Evolutionary conservation across 805 yeast genomes (phyloP), one percentile per base, ranked within the genome.

Genomic region (Teunomyces cretensis): DNA sequence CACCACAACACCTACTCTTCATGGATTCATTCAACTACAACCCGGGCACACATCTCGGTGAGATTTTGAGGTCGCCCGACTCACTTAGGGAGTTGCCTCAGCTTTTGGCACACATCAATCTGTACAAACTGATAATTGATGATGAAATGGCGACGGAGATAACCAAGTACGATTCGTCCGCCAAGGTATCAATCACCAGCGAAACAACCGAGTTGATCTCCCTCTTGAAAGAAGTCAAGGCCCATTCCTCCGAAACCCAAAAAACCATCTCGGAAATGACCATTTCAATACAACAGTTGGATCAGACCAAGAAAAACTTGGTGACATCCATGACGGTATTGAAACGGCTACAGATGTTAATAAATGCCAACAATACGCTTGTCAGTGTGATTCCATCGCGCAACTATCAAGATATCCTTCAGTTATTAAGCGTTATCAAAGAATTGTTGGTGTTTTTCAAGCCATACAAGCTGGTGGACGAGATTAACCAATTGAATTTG

Each of bases 261-360:
- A 49, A 63, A 4, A 75, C 81, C 3, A 88, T 90, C 44, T 72
- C 83, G 9, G 64, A 60, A 2, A 85, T 89, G 79, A 92, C 97
- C 0, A 73, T 79, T 3, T 85, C 84, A 32, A 90, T 94, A 49
- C 86, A 88, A 53, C 68, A 75, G 16, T 72, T 94, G 47, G 98
- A 94, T 64, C 80, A 79, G 41, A 83, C 91, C 30, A 94, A 94
- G 69, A 81, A 80, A 59, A 94, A 94, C 62, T 70, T 94, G 40
- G 91, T 89, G 1, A 73, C 81, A 22, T 81, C 94, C 9, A 88
- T 94, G 87, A 88, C 95, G 1, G 82, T 90, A 30, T 72, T 92
- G 53, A 88, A 92, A 56, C 77, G 96, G 49, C 71, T 94, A 31
- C 96, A 90, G 58, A 91, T 91, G 88, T 72, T 94, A 40, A 76